Conservation (phyloP, 176 grass and related monocot genomes). For the Cocos nucifera region DNA sequence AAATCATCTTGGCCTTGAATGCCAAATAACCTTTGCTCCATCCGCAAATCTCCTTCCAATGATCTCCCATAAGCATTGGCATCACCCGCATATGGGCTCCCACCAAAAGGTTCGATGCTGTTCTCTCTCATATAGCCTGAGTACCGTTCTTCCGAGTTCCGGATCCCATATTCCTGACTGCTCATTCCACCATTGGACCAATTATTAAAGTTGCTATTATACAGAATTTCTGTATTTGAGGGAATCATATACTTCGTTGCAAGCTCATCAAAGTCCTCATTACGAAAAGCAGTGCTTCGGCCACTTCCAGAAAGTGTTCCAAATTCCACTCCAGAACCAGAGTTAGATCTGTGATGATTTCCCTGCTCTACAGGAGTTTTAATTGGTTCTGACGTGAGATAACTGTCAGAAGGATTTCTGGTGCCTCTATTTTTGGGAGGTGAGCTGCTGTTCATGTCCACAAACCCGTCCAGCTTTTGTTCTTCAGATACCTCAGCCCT, state of each 20-base stretch:
- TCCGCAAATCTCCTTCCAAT: conserved; percentile 1
- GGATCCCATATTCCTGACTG: conserved; percentile 1
- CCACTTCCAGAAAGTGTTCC: neutral
- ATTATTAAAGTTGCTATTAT: conserved; percentile 9
- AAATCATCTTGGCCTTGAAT: neutral
- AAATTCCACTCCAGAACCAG: conserved; percentile 1
- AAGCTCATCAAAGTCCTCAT: conserved; percentile 14
- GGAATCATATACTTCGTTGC: conserved; percentile 4
- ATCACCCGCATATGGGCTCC: conserved; percentile 6
- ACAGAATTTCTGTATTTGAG: neutral
- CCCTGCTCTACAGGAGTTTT: conserved; percentile 4
- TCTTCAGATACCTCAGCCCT: conserved; percentile 11
- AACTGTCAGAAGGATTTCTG: conserved; percentile 14
- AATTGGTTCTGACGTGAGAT: conserved; percentile 5
- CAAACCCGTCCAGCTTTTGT: conserved; percentile 4
- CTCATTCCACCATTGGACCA: conserved; percentile 15
- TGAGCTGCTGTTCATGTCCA: conserved; percentile 59
- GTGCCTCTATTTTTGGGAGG: conserved; percentile 16
- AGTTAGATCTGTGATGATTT: neutral
- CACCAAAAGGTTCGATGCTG: conserved; percentile 2
- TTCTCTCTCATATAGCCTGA: conserved; percentile 3
- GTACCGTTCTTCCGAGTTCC: neutral
- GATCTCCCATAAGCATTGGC: neutral
- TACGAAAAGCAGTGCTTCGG: neutral
- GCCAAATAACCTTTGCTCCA: conserved; percentile 6